Evolutionary conservation across 2,329 filamentous ascomycete species (phyloP).

Genomic region (Colletotrichum abscissum): DNA sequence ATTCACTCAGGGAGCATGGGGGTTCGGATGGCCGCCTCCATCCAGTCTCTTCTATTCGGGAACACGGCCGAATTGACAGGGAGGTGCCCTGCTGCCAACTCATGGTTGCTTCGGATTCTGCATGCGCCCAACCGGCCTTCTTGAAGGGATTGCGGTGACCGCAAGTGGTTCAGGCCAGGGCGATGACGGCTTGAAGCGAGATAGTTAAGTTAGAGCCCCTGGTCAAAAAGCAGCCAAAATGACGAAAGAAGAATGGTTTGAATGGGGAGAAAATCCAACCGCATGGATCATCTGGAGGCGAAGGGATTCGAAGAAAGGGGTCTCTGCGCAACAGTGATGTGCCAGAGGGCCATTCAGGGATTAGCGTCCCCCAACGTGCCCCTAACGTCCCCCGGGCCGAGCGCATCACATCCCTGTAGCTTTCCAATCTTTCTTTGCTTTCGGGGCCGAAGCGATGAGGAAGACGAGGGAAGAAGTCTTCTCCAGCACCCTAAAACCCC

Average conservation of each 20-base stretch:
- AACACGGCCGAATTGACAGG: constrained; percentile 2
- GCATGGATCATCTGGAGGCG: constrained; percentile 14
- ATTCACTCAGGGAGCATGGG: constrained; percentile 18
- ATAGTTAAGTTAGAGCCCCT: not conserved
- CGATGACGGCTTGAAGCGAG: not conserved
- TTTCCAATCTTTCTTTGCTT: not conserved
- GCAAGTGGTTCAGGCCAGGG: not conserved
- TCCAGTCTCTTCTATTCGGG: constrained; percentile 2
- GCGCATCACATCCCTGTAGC: not conserved
- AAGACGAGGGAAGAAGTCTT: not conserved
- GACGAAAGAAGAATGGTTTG: not conserved
- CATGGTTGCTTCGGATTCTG: constrained; percentile 7
- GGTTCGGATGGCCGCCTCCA: constrained; percentile 13
- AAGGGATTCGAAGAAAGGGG: constrained; percentile 14
- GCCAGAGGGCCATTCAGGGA: constrained; percentile 5
- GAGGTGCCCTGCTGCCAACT: constrained; percentile 5
- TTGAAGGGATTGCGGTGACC: not conserved
- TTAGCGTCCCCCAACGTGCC: constrained; percentile 1
- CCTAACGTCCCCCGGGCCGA: not conserved
- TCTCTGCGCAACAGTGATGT: constrained; percentile 1
- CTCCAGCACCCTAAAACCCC: constrained; percentile 24
- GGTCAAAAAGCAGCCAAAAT: not conserved
- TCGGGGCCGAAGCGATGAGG: not conserved
- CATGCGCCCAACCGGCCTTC: constrained; percentile 6
- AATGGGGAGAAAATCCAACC: not conserved